phyloP scores from a whole-genome alignment of 2,329 filamentous ascomycete genomes.

The Neonectria punicea region DNA sequence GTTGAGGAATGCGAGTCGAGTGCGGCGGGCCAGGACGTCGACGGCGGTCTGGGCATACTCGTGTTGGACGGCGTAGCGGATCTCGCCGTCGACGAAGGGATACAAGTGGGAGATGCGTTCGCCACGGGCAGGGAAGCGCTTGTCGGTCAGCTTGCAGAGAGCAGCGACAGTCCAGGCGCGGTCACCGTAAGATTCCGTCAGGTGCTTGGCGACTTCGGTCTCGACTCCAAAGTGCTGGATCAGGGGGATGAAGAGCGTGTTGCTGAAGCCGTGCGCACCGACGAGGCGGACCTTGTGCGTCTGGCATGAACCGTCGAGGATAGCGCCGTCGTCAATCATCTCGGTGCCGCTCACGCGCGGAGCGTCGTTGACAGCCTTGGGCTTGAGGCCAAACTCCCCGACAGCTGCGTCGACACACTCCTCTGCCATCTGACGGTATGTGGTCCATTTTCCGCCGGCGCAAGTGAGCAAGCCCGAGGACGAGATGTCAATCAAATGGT shows the following conservation, averaged over 20 bases:
- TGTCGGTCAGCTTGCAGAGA: constrained; percentile 78
- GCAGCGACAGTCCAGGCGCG: constrained; percentile 91
- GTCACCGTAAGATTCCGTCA: constrained; percentile 89
- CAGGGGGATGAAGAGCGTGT: constrained; percentile 91
- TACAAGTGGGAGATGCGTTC: constrained; percentile 83
- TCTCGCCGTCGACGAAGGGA: constrained; percentile 91
- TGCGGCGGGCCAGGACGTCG: constrained; percentile 87
- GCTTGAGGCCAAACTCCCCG: constrained; percentile 70
- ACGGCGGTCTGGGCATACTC: constrained; percentile 94
- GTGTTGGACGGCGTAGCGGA: constrained; percentile 86
- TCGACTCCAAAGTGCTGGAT: constrained; percentile 94
- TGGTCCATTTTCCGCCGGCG: constrained; percentile 92
- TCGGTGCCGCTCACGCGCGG: constrained; percentile 77
- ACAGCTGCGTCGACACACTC: constrained; percentile 87
- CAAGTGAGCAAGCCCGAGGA: constrained; percentile 83
- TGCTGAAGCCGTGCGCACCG: constrained; percentile 87
- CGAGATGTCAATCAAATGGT: constrained; percentile 85
- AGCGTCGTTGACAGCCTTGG: constrained; percentile 66
- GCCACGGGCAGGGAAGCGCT: constrained; percentile 85
- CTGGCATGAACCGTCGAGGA: constrained; percentile 75
- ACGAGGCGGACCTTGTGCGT: constrained; percentile 85
- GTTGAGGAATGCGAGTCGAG: constrained; percentile 88
- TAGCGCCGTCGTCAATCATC: constrained; percentile 75
- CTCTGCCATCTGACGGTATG: constrained; percentile 92
- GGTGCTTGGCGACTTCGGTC: constrained; percentile 90